Evolutionary conservation across 2,329 filamentous ascomycete species (phyloP), one percentile per base, ranked within the genome.

Genomic region (Neopestalotiopsis sp.): DNA sequence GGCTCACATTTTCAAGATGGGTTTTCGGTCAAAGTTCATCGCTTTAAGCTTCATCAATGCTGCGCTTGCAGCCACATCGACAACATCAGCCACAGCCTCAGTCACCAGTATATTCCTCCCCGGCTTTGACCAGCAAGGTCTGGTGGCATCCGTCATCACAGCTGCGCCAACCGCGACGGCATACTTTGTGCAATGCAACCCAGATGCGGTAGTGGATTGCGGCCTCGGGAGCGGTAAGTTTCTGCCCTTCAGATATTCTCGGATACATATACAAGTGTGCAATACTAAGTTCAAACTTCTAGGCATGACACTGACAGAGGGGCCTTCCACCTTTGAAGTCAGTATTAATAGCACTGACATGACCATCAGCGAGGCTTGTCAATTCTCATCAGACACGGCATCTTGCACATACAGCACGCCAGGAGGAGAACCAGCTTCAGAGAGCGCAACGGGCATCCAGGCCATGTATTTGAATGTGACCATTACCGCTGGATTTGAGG

Each of bases 141-240:
- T 67, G 10, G 65, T 67, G 14, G 65, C 65, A 12, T 67, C 65
- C 9, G 65, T 67, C 56, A 61, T 67, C 10, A 61, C 65, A 67
- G 65, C 65, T 34, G 57, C 57, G 24, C 65, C 65, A 9, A 32
- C 53, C 13, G 65, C 65, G 24, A 67, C 65, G 5, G 38, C 28
- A n/a, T 67, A 67, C 24, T 61, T 67, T 24, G 32, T 67, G 20
- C 53, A 67, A 61, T 67, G 65, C 38, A 38, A 49, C 20, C 30
- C 57, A n/a, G 24, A n/a, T 13, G 24, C 59, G 20, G 17, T 30
- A 12, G 13, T 61, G 5, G 38, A 67, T 4, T 67, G 65, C 56
- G 65, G 34, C 10, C 17, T 67, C 24, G 65, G 53, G 14, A 13
- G n/a, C 10, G 65, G 65, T 67, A 32, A 67, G 64, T 58, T 28